Conservation (phyloP, 768 basidiomycete genomes). For the Phylloporus arenicola region DNA sequence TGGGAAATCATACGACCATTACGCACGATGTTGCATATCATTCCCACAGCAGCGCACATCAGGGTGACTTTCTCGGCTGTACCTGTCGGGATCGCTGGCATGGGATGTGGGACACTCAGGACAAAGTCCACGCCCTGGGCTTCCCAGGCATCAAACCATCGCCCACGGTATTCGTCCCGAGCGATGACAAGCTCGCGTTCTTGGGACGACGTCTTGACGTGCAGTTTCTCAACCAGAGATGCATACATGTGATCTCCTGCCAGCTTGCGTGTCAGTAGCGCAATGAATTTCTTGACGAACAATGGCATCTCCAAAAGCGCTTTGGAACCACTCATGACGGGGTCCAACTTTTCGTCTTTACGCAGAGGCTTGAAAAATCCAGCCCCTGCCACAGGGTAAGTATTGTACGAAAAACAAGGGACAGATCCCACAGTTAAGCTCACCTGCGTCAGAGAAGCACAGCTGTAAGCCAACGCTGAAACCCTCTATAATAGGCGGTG, state of each 20-base stretch:
- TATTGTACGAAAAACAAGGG: neutral
- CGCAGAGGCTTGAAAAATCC: constrained; percentile 36
- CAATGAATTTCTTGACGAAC: constrained; percentile 40
- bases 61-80: constrained; percentile 32
- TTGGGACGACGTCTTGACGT: constrained; percentile 24
- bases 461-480: constrained; percentile 49
- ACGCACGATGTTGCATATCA: constrained; percentile 44
- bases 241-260: constrained; percentile 24
- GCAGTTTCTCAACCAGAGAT: constrained; percentile 33
- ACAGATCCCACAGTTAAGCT: neutral
- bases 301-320: constrained; percentile 24
- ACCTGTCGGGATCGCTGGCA: constrained; percentile 36
- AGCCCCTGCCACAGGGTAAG: constrained; percentile 31
- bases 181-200: constrained; percentile 27
- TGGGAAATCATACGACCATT: neutral
- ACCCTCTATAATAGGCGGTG: constrained; percentile 49
- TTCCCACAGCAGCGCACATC: constrained; percentile 29
- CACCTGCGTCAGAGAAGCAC: constrained; percentile 54
- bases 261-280: constrained; percentile 33
- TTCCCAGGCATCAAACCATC: constrained; percentile 37
- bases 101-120: constrained; percentile 35
- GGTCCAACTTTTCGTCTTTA: constrained; percentile 33
- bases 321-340: constrained; percentile 22
- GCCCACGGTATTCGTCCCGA: constrained; percentile 19
- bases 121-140: constrained; percentile 38